Conservation (phyloP, 106 monocot species). For the Apostasia shenzhenica region DNA sequence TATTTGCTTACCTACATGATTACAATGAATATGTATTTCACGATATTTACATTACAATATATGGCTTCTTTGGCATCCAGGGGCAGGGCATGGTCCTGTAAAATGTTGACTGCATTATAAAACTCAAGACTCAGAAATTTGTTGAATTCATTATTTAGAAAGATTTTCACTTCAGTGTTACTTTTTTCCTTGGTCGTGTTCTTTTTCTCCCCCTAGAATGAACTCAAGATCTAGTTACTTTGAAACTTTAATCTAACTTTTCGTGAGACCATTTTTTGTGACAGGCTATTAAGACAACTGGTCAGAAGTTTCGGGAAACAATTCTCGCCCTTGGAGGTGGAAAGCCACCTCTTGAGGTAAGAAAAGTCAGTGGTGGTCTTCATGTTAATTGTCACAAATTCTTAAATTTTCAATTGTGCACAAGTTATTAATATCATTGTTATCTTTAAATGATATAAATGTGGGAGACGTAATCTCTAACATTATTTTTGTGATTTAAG, state of each 20-base stretch:
- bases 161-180: no score
- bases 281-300: slow-evolving; percentile 78
- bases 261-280: background rate
- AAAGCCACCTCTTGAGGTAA: slow-evolving; percentile 69
- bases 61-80: no score
- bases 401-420: background rate
- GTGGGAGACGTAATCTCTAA: background rate
- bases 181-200: background rate
- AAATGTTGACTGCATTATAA: no score
- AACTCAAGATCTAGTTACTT: background rate
- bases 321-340: slow-evolving; percentile 90
- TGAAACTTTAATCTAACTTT: background rate
- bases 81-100: no score
- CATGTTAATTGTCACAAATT: background rate
- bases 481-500: background rate
- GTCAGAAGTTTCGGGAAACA: slow-evolving; percentile 69
- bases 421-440: background rate
- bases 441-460: background rate
- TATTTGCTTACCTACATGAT: no score
- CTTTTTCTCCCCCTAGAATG: background rate
- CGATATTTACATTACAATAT: no score
- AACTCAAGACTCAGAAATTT: no score
- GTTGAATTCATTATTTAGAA: no score
- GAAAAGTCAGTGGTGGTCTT: background rate
- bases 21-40: no score